Percentiles rank a stretch among this genome's conserved stretches.
Conservation (phyloP, 805 yeast species). For the Wickerhamomyces alni region DNA sequence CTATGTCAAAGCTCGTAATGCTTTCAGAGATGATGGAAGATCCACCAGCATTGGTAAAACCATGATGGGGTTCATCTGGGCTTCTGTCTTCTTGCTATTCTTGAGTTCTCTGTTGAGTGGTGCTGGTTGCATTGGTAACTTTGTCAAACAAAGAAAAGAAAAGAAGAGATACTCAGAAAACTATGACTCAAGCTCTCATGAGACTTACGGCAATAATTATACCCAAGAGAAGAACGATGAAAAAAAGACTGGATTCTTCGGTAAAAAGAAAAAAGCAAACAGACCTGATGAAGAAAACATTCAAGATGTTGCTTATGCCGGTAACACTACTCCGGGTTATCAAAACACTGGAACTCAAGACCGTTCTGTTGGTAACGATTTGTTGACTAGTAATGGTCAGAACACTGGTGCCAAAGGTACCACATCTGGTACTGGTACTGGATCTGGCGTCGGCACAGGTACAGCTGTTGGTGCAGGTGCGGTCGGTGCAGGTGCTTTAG, state of each 20-base stretch:
- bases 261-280: conserved; percentile 6
- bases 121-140: conserved; percentile 15
- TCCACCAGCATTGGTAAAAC: conserved; percentile 39
- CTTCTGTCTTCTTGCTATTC: conserved; percentile 29
- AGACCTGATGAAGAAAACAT: background rate
- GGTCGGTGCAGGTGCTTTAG: background rate
- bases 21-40: conserved; percentile 38
- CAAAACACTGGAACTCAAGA: no score
- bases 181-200: conserved; percentile 21
- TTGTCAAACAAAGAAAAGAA: conserved; percentile 7
- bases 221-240: conserved; percentile 11
- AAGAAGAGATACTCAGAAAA: conserved; percentile 12
- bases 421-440: background rate
- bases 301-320: background rate
- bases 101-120: conserved; percentile 16
- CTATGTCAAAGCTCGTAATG: conserved; percentile 46
- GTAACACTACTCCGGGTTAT: no score
- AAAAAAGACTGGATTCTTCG: conserved; percentile 13
- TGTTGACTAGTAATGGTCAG: background rate
- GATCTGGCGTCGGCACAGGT: background rate
- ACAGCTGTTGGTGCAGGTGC: conserved; percentile 1
- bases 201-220: conserved; percentile 23
- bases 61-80: conserved; percentile 62
- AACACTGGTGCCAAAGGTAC: no score
- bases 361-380: background rate